A percentile compares a stretch with the other conserved stretches of the same genome.
These are phyloP conservation scores for Saccharomyces hybrid DNA, from an alignment of 1,139 yeast species.

Conservation along the genomic window DNA sequence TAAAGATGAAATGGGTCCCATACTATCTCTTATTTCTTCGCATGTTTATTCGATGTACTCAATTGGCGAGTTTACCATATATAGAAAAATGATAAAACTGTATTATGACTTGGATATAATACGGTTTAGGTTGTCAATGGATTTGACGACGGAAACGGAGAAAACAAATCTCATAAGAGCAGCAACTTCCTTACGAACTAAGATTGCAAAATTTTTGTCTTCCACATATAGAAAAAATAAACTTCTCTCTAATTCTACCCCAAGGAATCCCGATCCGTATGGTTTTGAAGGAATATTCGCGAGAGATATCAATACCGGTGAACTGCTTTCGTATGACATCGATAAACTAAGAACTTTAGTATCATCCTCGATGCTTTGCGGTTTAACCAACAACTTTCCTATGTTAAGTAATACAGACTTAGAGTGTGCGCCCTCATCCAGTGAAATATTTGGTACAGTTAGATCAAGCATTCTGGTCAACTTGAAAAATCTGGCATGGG, in stretches of 20 bases:
- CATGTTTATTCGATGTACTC: conserved; percentile 67
- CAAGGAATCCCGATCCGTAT: conserved; percentile 57
- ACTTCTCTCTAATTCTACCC: conserved; percentile 22
- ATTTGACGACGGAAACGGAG: conserved; percentile 56
- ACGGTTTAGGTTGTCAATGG: conserved; percentile 50
- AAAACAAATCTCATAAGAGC: conserved; percentile 46
- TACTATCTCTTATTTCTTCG: conserved; percentile 49
- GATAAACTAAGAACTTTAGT: conserved; percentile 54
- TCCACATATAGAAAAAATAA: conserved; percentile 34
- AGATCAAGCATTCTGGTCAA: conserved; percentile 73
- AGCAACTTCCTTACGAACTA: conserved; percentile 53
- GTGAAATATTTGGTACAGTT: conserved; percentile 42
- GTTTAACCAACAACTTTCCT: conserved; percentile 69
- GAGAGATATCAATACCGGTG: conserved; percentile 57
- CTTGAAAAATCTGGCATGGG: conserved; percentile 62
- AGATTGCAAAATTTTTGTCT: conserved; percentile 59
- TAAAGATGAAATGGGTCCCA: conserved; percentile 49
- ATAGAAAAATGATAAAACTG: conserved; percentile 45
- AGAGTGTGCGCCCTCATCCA: conserved; percentile 39
- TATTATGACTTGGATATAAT: conserved; percentile 58
- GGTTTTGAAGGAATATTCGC: conserved; percentile 70
- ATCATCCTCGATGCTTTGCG: conserved; percentile 59
- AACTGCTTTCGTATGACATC: conserved; percentile 42
- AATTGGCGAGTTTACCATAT: conserved; percentile 57
- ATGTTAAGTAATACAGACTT: conserved; percentile 35